Base-by-base conservation (phyloP, 208 protist species). In the Balamuthia mandrillaris region DNA sequence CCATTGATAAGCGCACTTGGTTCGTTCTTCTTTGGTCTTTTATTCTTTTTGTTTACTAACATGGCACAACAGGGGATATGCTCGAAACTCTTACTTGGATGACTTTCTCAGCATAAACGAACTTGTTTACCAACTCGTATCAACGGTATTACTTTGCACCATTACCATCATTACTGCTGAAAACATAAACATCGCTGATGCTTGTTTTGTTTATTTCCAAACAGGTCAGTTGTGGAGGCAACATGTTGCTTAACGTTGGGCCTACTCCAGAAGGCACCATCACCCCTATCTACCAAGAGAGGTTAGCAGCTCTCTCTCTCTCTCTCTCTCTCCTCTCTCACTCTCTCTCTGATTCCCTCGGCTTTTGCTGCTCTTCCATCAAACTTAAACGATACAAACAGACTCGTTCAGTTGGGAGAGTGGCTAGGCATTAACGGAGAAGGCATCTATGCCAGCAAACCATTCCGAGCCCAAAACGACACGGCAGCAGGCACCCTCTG, bases 401-500 rank as follows among this genome's bases (percentile, higher is more conserved):
- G 63, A 24, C 29, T 88, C n/a, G 3, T 42, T 1, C 68, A 87
- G 16, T 85, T 90, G 5, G 88, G 88, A 10, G 24, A 27, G 14
- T 90, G 85, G 81, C 41, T 90, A 16, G 1, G 45, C 3, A 72
- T 90, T 16, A 90, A 90, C 45, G 85, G 88, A 10, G 88, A 90
- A 58, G 70, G 33, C 6, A 85, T 90, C 33, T 88, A 90, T 49
- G 33, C 16, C 16, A 84, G 61, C n/a, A 75, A 31, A 0, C 77
- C 84, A 37, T 90, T 82, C 84, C 42, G 65, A 54, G 33, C 66
- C 14, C 87, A 87, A 56, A 87, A 87, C 42, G 75, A 90, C 18
- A 68, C 78, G 12, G 65, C 41, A 9, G 52, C 51, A 1, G 49
- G 18, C n/a, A 42, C 39, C 16, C 27, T 60, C 31, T 79, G 70